Conservation (phyloP, 2,329 filamentous ascomycete genomes). For the Colletotrichum sp. region DNA sequence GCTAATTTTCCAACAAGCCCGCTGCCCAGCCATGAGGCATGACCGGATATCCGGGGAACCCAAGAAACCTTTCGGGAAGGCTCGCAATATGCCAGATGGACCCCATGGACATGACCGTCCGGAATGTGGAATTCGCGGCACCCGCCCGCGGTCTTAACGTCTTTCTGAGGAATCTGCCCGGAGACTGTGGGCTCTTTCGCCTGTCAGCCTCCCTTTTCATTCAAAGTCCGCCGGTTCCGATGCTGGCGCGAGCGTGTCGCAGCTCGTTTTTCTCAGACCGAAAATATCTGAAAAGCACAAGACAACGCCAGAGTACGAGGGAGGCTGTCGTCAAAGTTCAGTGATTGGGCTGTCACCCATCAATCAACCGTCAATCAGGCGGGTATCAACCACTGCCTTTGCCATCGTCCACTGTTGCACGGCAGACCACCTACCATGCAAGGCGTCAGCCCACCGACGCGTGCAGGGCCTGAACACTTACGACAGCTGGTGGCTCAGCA, state of each 20-base stretch:
- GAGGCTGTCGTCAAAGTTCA: background rate
- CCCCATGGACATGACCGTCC: background rate
- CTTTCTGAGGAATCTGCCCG: background rate
- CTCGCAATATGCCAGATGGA: background rate
- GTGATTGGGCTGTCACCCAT: background rate
- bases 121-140: conserved; percentile 7
- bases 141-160: background rate
- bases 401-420: background rate
- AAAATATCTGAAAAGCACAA: background rate
- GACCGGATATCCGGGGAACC: background rate
- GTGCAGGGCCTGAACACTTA: conserved; percentile 11
- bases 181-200: background rate
- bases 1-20: background rate
- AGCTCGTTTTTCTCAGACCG: background rate
- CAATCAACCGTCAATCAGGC: background rate
- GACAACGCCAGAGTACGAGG: background rate
- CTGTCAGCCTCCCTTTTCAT: background rate
- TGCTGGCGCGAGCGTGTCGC: background rate
- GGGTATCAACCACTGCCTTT: background rate
- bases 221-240: background rate
- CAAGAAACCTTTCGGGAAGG: background rate
- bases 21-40: background rate
- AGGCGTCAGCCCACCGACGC: background rate
- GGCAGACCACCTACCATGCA: background rate
- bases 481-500: conserved; percentile 18